Base-by-base conservation (phyloP, 805 yeast species). In the Torulaspora franciscae region DNA sequence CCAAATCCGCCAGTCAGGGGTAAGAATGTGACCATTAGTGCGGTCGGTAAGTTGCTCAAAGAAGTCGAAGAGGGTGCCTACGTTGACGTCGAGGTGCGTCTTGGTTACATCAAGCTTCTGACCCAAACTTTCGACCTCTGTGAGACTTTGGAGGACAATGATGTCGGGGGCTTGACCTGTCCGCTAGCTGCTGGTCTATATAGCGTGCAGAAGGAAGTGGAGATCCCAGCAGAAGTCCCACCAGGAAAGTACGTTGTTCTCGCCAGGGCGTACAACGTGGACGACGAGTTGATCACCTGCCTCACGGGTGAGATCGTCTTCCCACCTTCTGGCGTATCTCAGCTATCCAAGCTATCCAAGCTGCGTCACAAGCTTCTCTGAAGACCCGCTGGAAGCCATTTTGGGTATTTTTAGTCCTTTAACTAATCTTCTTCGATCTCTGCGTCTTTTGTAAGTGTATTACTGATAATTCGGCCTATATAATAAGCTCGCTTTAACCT, bases 1-100 rank as follows among this genome's bases (percentile, higher is more conserved):
- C 99, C 99, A 39, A 87, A 86, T 58, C 98, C 97, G 3, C 99
- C 99, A 2, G 71, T 59, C 34, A 81, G 89, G 58, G 98, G 97
- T n/a, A 69, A 73, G 33, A 85, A 88, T 62, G 71, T 93, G 60
- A 84, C 95, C 6, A 79, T 93, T 45, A 61, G 74, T 15, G 99
- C 96, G 2, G 64, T 71, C 4, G 99, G 96, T 3, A 62, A 62
- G 29, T 67, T 91, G 41, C 48, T 69, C 17, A 62, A 73, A 40
- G 71, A 71, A 7, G 70, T 93, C 29, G 77, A 65, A 24, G 91
- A 87, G 14, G 99, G 99, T 27, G 86, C 98, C 0, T 93, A 90
- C 58, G 95, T 93, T 40, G 96, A 90, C 54, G 91, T 93, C 24
- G 95, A 88, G 54, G 98, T 93, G 15, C 77, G 85, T 53, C 84